These are phyloP conservation scores for Fraxinus velutina DNA, from an alignment of 305 asterid genomes.

Conservation along the genomic window DNA sequence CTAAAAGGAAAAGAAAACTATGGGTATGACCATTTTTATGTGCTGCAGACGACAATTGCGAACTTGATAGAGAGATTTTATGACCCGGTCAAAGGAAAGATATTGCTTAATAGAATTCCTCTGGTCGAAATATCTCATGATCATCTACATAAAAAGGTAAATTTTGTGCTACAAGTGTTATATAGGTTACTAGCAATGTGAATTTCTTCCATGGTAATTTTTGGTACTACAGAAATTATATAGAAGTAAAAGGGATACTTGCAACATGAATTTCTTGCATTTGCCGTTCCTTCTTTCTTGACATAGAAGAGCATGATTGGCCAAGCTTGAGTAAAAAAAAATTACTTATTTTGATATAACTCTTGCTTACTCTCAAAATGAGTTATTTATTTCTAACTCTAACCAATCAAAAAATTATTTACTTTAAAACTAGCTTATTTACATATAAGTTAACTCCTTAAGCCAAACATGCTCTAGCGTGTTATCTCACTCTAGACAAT, in stretches of 20 bases:
- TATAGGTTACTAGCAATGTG: background rate
- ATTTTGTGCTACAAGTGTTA: background rate
- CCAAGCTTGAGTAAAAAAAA: background rate
- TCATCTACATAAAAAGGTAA: constrained; percentile 74
- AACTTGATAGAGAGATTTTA: constrained; percentile 85
- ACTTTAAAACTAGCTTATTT: background rate
- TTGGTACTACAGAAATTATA: background rate
- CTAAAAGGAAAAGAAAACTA: background rate
- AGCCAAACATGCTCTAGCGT: background rate
- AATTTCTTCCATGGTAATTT: background rate
- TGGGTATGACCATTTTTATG: constrained; percentile 13
- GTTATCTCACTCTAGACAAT: background rate
- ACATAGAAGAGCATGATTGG: background rate
- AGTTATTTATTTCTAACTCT: background rate
- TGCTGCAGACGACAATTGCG: constrained; percentile 80
- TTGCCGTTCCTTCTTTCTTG: background rate
- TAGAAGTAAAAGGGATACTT: background rate
- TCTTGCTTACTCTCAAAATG: background rate
- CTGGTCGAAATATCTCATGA: constrained; percentile 63
- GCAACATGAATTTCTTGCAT: background rate
- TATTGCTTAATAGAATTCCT: constrained; percentile 65
- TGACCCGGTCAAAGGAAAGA: constrained; percentile 65
- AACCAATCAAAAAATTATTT: background rate
- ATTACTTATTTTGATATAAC: background rate
- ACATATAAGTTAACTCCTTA: background rate